Base-by-base conservation (phyloP, 2,329 filamentous ascomycete species). In the Berkeleyomyces rouxiae region DNA sequence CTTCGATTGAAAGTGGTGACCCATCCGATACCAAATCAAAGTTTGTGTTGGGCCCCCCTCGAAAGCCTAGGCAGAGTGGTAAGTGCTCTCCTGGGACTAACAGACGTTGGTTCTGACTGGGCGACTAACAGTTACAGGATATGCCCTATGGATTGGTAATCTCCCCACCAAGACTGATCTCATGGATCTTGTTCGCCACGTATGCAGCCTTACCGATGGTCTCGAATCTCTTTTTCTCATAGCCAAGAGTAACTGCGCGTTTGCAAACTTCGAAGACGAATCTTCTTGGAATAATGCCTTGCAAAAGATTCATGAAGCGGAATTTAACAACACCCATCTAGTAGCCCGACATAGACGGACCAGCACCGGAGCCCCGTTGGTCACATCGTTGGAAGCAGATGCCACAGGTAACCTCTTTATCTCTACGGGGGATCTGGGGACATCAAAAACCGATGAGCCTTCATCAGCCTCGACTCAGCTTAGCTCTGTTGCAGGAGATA, bases 61-160 rank as follows among this genome's bases (percentile, higher is more conserved):
- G 33, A 9, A 63, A 63, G 11, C 57, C 61, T 9, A 53, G 47
- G 31, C 61, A 63, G 43, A 63, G 44, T 36, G 61, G 61, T 63
- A 39, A 40, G 44, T 53, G 23, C 11, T 39, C 13, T 37, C 11
- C 2, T 23, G 23, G 23, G 23, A 23, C 23, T 23, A 23, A 23
- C 2, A 23, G 23, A 23, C 23, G 23, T 23, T 23, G 2, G 23
- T 23, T 23, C 23, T 66, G 67, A 11, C 47, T 16, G 39, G 55
- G 64, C 68, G 60, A 70, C 59, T 59, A n/a, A 61, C 6, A 4
- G 61, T 42, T 23, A 31, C 79, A 77, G 92, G 91, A 1, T 88
- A 96, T 71, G 92, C 92, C 0, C 84, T 97, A 23, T 97, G 93
- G 92, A 89, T 97, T 37, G 93, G 93, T 47, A 97, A 97, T 70